Conservation (phyloP, 2,329 filamentous ascomycete species). For the Trichophyton simii region DNA sequence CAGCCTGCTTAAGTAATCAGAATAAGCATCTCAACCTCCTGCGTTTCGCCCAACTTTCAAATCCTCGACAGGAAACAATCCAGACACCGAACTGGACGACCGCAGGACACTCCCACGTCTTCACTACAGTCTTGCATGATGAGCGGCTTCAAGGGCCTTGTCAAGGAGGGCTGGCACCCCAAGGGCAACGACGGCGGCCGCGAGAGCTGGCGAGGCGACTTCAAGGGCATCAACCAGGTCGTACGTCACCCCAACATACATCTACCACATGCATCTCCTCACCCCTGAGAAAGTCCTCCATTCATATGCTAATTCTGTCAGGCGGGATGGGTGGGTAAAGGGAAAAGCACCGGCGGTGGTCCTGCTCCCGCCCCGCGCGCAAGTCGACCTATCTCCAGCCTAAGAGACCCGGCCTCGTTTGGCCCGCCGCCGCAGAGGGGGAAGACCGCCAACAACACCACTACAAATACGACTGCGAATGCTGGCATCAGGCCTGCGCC, state of each 20-base stretch:
- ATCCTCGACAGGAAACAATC: background rate
- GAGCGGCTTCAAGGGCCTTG: slow-evolving; percentile 25
- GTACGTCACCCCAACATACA: slow-evolving; percentile 25
- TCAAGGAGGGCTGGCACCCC: slow-evolving; percentile 44
- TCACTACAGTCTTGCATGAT: background rate
- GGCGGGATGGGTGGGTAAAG: slow-evolving; percentile 48
- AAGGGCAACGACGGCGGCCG: slow-evolving; percentile 41
- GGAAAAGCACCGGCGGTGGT: slow-evolving; percentile 31
- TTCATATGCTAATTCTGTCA: slow-evolving; percentile 17
- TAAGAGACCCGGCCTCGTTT: slow-evolving; percentile 67
- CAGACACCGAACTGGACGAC: background rate
- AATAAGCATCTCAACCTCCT: background rate
- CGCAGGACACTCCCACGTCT: background rate
- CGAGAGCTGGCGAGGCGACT: slow-evolving; percentile 44
- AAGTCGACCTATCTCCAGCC: slow-evolving; percentile 51
- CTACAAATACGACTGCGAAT: background rate
- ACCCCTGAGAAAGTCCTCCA: too few species aligned
- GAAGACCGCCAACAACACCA: background rate
- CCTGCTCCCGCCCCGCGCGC: slow-evolving; percentile 37
- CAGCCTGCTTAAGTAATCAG: background rate
- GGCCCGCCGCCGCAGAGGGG: slow-evolving; percentile 58
- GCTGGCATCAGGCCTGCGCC: slow-evolving; percentile 27
- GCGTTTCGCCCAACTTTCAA: background rate
- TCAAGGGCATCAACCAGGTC: slow-evolving; percentile 46
- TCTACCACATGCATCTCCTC: too few species aligned